Evolutionary conservation across 164 flowering plant species (phyloP), one percentile per base, ranked within the genome.

Genomic region (Echeveria elegans): DNA sequence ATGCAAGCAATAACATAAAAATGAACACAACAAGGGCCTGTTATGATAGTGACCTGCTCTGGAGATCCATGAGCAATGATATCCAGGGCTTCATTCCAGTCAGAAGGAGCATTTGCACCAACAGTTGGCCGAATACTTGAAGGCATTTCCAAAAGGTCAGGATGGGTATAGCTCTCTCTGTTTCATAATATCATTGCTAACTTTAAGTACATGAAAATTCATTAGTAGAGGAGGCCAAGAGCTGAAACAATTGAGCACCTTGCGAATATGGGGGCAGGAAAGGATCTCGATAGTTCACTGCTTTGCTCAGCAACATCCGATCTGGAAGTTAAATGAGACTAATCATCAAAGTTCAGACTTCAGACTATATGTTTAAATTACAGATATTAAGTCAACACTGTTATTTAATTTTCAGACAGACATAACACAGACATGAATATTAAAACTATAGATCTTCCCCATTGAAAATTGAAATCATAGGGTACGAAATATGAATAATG

Each of bases 61-160:
- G 65, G 15, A 53, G 47, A 65, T 29, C 61, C 14, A 72, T 48
- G 24, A 15, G 83, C 74, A 70, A 94, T 88, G 26, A 89, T 88
- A 74, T 94, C 96, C 74, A 94, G 71, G 68, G 99, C 99, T 79
- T 94, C 99, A 72, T 89, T 94, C 99, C 99, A 94, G 74, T 92
- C 89, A 28, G 96, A 72, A 38, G 97, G 94, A 37, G 89, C 89
- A 77, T 60, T 81, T 63, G 79, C 79, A 75, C 80, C 70, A 67
- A 82, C 50, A 64, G 76, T 68, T 19, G 83, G 4, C 2, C 77
- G 81, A 5, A 85, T 77, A 67, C 82, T 71, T 40, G 75, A 66
- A 32, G 81, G 74, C 63, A 87, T 82, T 48, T 89, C 99, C 78
- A 80, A 45, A 66, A 69, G 64, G 61, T 86, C 97, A 72, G 88